Evolutionary conservation across 768 basidiomycete genomes (phyloP).

Genomic region (Leccinum longicurvipes): DNA sequence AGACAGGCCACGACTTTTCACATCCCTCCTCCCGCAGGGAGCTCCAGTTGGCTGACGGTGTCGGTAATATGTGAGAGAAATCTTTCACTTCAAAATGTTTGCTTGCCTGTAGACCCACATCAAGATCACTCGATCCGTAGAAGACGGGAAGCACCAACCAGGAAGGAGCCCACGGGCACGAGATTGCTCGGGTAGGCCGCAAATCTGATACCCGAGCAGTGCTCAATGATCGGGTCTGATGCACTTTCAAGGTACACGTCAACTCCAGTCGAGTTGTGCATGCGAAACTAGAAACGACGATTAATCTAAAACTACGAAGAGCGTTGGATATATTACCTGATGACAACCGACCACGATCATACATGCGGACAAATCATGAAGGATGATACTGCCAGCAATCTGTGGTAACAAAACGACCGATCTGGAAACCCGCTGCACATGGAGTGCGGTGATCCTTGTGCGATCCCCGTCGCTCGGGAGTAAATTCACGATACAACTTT

Average conservation of each 20-base stretch:
- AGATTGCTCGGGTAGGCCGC: conserved; percentile 50
- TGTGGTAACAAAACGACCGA: conserved; percentile 64
- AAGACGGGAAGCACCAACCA: conserved; percentile 13
- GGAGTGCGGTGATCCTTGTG: conserved; percentile 15
- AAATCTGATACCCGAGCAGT: conserved; percentile 63
- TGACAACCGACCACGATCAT: conserved; percentile 72
- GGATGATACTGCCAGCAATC: conserved; percentile 67
- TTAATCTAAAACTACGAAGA: neutral
- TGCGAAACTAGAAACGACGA: conserved; percentile 62
- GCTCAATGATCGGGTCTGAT: conserved; percentile 81
- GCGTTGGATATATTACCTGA: conserved; percentile 50
- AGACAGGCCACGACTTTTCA: conserved; percentile 23
- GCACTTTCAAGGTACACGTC: conserved; percentile 63
- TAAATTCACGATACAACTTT: conserved; percentile 70
- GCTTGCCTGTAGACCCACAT: conserved; percentile 23
- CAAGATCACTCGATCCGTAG: neutral
- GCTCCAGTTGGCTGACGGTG: conserved; percentile 77
- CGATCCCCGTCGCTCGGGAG: conserved; percentile 26
- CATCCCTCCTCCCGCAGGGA: conserved; percentile 11
- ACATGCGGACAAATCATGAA: conserved; percentile 62
- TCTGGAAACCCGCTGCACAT: conserved; percentile 51
- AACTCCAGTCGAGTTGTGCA: conserved; percentile 68
- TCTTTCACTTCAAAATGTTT: conserved; percentile 64
- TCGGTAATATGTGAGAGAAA: conserved; percentile 77
- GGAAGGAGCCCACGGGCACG: neutral